Conservation (phyloP, 1,284 basidiomycete species). For the Malassezia yamatoensis region DNA sequence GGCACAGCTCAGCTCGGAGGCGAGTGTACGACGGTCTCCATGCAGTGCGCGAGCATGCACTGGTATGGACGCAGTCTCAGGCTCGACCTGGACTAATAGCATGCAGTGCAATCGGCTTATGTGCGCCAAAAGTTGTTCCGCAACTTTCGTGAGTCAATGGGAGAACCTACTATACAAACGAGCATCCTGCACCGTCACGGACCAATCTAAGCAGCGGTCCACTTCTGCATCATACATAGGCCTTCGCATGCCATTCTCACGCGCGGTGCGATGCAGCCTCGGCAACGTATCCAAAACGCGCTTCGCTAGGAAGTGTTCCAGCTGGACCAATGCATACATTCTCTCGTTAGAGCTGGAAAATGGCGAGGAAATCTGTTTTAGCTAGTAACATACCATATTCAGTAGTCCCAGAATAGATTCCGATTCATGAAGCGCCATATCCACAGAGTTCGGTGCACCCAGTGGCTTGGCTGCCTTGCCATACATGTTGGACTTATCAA, state of each 20-base stretch:
- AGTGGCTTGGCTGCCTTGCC: background rate
- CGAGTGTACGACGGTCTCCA: conserved; percentile 4
- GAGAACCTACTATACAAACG: background rate
- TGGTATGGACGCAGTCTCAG: background rate
- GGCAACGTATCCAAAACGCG: conserved; percentile 9
- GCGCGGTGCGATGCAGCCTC: conserved; percentile 2
- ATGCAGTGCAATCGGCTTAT: conserved; percentile 8
- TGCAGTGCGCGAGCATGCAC: too few species aligned
- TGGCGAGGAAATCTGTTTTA: conserved; percentile 6
- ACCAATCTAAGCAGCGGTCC: conserved; percentile 14
- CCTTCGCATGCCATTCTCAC: conserved; percentile 3
- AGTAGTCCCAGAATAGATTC: background rate
- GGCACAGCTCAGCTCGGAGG: conserved; percentile 14
- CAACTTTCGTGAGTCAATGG: background rate
- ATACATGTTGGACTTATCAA: background rate
- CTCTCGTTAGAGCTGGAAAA: conserved; percentile 5
- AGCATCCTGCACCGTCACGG: background rate
- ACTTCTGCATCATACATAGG: conserved; percentile 4
- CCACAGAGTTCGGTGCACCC: background rate
- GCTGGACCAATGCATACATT: conserved; percentile 18
- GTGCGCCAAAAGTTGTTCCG: conserved; percentile 9
- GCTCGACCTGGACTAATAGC: background rate
- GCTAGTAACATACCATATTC: conserved; percentile 2
- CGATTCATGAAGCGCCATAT: conserved; percentile 1
- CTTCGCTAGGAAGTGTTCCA: conserved; percentile 15